Base-by-base conservation (phyloP, 208 protist genomes). In the Leishmania braziliensis region DNA sequence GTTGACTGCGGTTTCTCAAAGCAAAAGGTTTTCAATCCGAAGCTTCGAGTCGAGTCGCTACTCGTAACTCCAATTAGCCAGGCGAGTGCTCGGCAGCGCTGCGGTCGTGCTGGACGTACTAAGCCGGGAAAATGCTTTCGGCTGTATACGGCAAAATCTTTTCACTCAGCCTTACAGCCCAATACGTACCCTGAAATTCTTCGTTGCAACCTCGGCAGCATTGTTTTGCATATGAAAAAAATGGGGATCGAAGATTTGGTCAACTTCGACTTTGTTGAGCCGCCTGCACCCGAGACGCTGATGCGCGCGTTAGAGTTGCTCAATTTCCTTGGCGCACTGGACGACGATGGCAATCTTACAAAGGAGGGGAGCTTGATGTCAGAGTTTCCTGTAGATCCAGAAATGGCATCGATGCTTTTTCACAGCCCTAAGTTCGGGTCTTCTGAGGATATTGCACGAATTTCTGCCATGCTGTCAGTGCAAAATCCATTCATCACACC, bases 261-360 rank as follows among this genome's bases (percentile, higher is more conserved):
- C 10, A 87, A 97, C 71, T 99, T 99, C 87, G 98, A 99, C 75
- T 99, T 99, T 88, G 99, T 99, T 81, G 99, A 99, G 81, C 96
- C 98, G n/a, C 99, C 99, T 26, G 96, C 98, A 50, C 96, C 87
- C 0, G 95, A 99, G 81, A 98, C 98, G 8, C 83, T 99, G 18
- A 95, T 99, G 82, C 87, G 91, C 23, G 98, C 99, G 3, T 89
- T 99, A 81, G 96, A 99, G 79, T 63, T 96, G 88, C 96, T 97
- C 50, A 99, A 99, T 77, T 98, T 94, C 20, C 85, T 99, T 12
- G 98, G 95, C 26, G 99, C 99, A 6, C 90, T 99, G 6, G 98
- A 99, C 78, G 99, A 99, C 56, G 98, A 99, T 54, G 99, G 99
- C 20, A 87, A 99, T 56, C 85, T 99, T n/a, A 99, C 99, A 3